Base-by-base conservation (phyloP, 225 moss, liverwort and hornwort species). In the Neckera pumila region DNA sequence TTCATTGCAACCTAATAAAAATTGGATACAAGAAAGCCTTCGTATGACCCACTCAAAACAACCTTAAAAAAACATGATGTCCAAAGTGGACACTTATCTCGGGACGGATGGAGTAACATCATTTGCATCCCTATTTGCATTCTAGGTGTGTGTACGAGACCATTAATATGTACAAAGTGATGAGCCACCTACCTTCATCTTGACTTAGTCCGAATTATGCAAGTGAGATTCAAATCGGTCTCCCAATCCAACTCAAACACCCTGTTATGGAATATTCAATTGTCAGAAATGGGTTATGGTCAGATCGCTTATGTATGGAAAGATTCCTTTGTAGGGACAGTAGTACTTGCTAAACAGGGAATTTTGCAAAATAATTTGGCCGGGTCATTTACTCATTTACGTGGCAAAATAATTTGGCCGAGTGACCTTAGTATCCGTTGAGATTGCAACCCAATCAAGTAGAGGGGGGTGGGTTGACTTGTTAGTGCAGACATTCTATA, bases 151-250 rank as follows among this genome's bases (percentile, higher is more conserved):
- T 80, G 81, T 75, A 70, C 80, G 51, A 80, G 70, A 40, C 45
- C 25, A 54, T 80, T 79, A 71, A 58, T 40, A 54, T 79, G 90
- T 83, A 82, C 86, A 54, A 90, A 83, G 61, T 27, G 83, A 80
- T 90, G 90, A 80, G 86, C 90, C 74, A 88, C 87, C 85, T 91
- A 91, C 85, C 81, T 84, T 71, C 53, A 33, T 84, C 81, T 60
- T 71, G 56, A 87, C 45, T 56, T 45, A 59, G 33, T 82, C 36
- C 43, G 31, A 76, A 86, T 56, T 76, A 30, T 86, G 54, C 43
- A 47, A 69, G 71, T 72, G 47, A 57, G 45, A 79, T 51, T 40
- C 61, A 79, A 83, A 84, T 58, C 58, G 25, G 49, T 61, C 16
- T 66, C 20, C 7, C 54, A 82, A 27, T 63, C 17, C 72, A 67